Percentiles rank a stretch among this genome's conserved stretches.
phyloP scores from a whole-genome alignment of 768 basidiomycete genomes.

The Lactarius sp. region DNA sequence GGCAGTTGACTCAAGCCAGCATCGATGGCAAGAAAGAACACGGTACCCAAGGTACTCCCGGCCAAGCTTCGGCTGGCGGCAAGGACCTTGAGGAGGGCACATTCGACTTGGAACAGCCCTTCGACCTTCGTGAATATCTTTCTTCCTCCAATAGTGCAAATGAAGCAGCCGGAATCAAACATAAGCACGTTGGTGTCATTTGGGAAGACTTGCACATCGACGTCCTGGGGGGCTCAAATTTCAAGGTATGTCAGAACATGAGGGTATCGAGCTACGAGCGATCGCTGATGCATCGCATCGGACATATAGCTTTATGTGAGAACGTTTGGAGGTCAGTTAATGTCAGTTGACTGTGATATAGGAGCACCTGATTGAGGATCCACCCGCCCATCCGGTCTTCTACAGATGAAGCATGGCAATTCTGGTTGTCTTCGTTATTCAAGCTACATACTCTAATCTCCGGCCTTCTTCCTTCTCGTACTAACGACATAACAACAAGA shows the following conservation, averaged over 20 bases:
- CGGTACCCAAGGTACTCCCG: not conserved
- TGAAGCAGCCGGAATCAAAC: conserved; percentile 61
- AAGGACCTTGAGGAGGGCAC: conserved; percentile 41
- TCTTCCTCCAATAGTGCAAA: conserved; percentile 63
- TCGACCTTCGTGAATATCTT: conserved; percentile 69
- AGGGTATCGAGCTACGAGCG: not conserved
- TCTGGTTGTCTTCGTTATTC: conserved; percentile 22
- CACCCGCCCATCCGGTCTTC: not conserved
- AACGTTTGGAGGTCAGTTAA: conserved; percentile 51
- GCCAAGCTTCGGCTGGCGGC: too few relatives aligned
- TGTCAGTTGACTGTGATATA: conserved; percentile 22
- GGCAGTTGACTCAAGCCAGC: conserved; percentile 20
- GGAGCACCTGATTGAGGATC: not conserved
- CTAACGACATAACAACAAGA: conserved; percentile 8
- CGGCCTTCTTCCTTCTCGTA: conserved; percentile 2
- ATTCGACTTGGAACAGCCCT: conserved; percentile 38
- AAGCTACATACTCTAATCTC: conserved; percentile 3
- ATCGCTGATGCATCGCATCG: not conserved
- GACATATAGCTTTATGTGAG: conserved; percentile 48
- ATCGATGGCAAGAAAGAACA: not conserved
- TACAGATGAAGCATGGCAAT: conserved; percentile 26
- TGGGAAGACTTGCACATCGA: conserved; percentile 70
- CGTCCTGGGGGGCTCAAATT: conserved; percentile 53
- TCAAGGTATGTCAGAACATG: conserved; percentile 44
- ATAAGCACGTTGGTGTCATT: conserved; percentile 74